Conservation (phyloP, 768 basidiomycete species). For the Amanita polypyramis region DNA sequence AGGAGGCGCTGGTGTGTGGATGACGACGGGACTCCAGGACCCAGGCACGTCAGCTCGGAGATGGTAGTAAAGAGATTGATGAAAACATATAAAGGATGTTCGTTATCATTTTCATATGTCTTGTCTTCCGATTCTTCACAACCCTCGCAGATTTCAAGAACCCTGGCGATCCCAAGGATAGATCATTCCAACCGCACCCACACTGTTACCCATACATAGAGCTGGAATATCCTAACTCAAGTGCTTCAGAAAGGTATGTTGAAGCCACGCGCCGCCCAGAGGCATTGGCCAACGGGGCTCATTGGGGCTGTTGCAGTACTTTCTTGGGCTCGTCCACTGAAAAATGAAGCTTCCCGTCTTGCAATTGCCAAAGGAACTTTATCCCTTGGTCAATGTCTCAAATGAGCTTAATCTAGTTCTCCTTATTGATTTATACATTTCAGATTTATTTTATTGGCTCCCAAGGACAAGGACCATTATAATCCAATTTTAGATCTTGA, state of each 20-base stretch:
- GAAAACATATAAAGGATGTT: constrained; percentile 63
- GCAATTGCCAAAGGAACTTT: background rate
- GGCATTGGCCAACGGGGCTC: constrained; percentile 8
- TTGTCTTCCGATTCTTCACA: constrained; percentile 12
- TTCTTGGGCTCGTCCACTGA: background rate
- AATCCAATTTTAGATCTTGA: constrained; percentile 78
- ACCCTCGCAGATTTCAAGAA: constrained; percentile 55
- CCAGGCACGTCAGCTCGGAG: constrained; percentile 51
- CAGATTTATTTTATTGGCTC: constrained; percentile 69
- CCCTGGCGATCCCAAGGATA: constrained; percentile 50
- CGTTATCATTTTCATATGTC: constrained; percentile 16
- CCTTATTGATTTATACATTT: background rate
- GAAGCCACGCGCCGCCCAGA: constrained; percentile 2
- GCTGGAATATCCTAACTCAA: constrained; percentile 69
- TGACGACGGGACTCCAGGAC: constrained; percentile 42
- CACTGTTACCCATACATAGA: constrained; percentile 55
- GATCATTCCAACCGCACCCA: constrained; percentile 50
- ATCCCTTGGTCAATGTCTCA: constrained; percentile 10
- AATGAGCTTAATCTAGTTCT: background rate
- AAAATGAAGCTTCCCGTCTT: background rate
- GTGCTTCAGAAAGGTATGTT: constrained; percentile 56
- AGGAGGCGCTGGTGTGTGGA: constrained; percentile 39
- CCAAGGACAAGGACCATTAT: constrained; percentile 81
- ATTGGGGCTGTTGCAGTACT: constrained; percentile 7
- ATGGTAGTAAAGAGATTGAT: constrained; percentile 49